Base-by-base conservation (phyloP, 805 yeast genomes). In the Kregervanrija delftensis region DNA sequence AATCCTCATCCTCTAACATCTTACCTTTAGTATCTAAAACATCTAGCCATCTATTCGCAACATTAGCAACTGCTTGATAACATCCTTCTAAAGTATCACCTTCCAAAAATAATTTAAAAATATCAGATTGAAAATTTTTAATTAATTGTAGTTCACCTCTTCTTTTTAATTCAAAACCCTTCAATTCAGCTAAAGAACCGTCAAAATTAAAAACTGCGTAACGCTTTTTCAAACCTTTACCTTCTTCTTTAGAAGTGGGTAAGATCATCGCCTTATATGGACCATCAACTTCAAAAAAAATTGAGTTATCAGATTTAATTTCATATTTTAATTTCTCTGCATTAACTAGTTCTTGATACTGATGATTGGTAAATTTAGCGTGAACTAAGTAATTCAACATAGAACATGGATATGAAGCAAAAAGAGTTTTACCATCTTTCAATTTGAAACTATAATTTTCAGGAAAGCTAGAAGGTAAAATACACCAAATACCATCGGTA, bases 401-500 rank as follows among this genome's bases (percentile, higher is more conserved):
- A 2, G 95, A 86, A 60, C 99, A 90, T 0, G 98, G 97, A 59
- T 93, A 93, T 10, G 96, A 91, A 44, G 90, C 69, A 37, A 76
- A 74, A 11, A 88, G 64, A 40, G 76, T 79, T 60, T 86, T 86
- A 4, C 98, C 98, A 55, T 83, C 80, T 52, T 81, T 78, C 56
- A 86, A 61, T 47, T 76, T 73, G 58, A 93, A 79, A 15, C 71
- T 71, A 63, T 73, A 88, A 53, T 89, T 84, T 56, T 93, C 99
- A 0, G 99, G 99, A 61, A 93, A 93, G 1, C 96, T 77, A 42
- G 79, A 74, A 2, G 99, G 99, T 37, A 93, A 69, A 51, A 90
- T 93, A 76, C 99, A 93, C 99, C 99, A 93, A 58, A 93, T 93
- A 71, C 99, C 99, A 73, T 93, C 99, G 0, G 99, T 93, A 65